Percentiles rank a stretch among this genome's conserved stretches.
These are phyloP conservation scores for Neofusicoccum ribis DNA, from an alignment of 2,329 filamentous ascomycete genomes.

Conservation along the genomic window DNA sequence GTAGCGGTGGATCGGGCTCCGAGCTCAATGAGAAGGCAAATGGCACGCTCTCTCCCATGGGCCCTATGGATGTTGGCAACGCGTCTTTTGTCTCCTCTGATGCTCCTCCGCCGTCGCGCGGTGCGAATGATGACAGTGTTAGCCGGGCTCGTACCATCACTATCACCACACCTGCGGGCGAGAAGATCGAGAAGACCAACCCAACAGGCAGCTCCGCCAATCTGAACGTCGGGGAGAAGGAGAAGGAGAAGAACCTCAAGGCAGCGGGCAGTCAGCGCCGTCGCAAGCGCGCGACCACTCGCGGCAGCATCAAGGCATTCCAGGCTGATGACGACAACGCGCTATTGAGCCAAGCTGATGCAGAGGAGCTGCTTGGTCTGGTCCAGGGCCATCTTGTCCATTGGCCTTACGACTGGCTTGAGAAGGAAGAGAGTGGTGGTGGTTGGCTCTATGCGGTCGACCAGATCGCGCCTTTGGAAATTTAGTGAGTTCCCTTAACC, in stretches of 20 bases:
- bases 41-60: conserved; percentile 29
- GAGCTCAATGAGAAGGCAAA: conserved; percentile 37
- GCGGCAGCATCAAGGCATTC: conserved; percentile 65
- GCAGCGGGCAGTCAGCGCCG: conserved; percentile 55
- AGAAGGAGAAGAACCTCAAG: not conserved
- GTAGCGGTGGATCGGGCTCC: conserved; percentile 5
- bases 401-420: conserved; percentile 89
- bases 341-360: conserved; percentile 70
- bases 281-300: conserved; percentile 69
- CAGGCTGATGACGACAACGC: conserved; percentile 65
- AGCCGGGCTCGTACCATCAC: conserved; percentile 38
- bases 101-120: not conserved
- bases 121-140: conserved; percentile 13
- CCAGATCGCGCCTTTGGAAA: conserved; percentile 91
- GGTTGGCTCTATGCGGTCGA: conserved; percentile 98
- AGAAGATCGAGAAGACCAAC: not conserved
- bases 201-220: conserved; percentile 8
- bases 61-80: conserved; percentile 20
- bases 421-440: conserved; percentile 84
- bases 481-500: conserved; percentile 68
- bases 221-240: not conserved
- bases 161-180: conserved; percentile 31
- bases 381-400: conserved; percentile 86
- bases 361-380: conserved; percentile 77
- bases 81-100: conserved; percentile 3